Evolutionary conservation across 495 filamentous ascomycete genomes (phyloP), one percentile per base, ranked within the genome.

Genomic region (Bombardia bombarda): DNA sequence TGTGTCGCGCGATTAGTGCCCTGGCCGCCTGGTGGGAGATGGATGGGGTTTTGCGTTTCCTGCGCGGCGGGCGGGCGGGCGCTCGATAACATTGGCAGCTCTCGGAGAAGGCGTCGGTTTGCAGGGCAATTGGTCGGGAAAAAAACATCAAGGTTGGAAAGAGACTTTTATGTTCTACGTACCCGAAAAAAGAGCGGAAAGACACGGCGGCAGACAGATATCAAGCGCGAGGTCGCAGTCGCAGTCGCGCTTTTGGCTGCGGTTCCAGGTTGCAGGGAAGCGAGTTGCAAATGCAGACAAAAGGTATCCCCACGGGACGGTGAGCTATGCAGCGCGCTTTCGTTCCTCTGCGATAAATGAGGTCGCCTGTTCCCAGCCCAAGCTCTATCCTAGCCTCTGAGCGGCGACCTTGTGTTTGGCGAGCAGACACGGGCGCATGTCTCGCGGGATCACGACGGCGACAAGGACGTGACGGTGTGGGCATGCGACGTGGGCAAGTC

Each of bases 351-450:
- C 50, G 44, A 46, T 42, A 23, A 37, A 31, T 19, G 25, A 47
- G 30, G 21, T 47, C 13, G 43, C 26, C 24, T 35, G 38, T 45
- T 23, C 43, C 34, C 41, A n/a, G 18, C 42, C 32, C 37, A n/a
- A 38, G 25, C 26, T 53, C 51, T 52, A 46, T 53, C 46, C 59
- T 52, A 40, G 43, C 46, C 60, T 63, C 58, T 50, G 19, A 50
- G 33, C 43, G 47, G 48, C 50, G 43, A 55, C 57, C 55, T 52
- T 51, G 43, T 46, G 44, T 39, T 50, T 32, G 51, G 28, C 46
- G 42, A 37, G 30, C 21, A 39, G 45, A 50, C 54, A 43, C 55
- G 50, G 41, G 58, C 50, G 45, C 61, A 64, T 64, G 46, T 60
- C 61, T 53, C 52, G 42, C 36, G 50, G 40, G 33, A n/a, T n/a